A percentile compares a stretch with the other conserved stretches of the same genome.
phyloP scores from a whole-genome alignment of 2,329 filamentous ascomycete species.

The Penicillium sclerotiorum region DNA sequence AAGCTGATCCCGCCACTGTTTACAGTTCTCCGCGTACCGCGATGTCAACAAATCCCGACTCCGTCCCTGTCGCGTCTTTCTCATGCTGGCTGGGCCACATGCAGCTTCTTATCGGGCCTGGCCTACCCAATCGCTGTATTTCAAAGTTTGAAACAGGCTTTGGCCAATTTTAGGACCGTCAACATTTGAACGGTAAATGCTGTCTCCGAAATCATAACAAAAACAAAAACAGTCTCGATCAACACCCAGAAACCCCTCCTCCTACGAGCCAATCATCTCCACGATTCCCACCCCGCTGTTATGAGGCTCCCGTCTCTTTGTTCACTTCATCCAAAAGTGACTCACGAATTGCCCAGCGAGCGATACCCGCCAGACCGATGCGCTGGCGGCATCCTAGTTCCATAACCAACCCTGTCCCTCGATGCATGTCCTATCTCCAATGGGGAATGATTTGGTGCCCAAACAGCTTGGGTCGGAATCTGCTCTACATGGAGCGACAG shows the following conservation, averaged over 20 bases:
- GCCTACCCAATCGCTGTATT: too few relatives aligned
- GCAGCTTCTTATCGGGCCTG: too few relatives aligned
- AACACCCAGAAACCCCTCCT: constrained; percentile 47
- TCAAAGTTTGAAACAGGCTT: too few relatives aligned
- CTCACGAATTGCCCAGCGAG: constrained; percentile 41
- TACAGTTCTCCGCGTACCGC: too few relatives aligned
- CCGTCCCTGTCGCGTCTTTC: too few relatives aligned
- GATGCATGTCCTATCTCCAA: constrained; percentile 33
- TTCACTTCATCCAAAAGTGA: constrained; percentile 52
- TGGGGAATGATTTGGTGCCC: too few relatives aligned
- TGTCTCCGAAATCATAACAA: too few relatives aligned
- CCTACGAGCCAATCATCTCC: constrained; percentile 42
- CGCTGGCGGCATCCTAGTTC: constrained; percentile 28
- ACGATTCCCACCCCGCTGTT: constrained; percentile 52
- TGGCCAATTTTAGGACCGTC: too few relatives aligned
- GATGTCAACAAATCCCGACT: too few relatives aligned
- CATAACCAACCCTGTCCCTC: constrained; percentile 21
- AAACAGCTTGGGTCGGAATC: constrained; percentile 52
- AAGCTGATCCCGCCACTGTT: too few relatives aligned
- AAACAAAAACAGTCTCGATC: constrained; percentile 52
- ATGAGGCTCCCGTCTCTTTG: constrained; percentile 49
- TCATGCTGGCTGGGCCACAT: too few relatives aligned
- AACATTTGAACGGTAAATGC: too few relatives aligned
- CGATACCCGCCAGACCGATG: constrained; percentile 46
- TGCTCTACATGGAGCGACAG: constrained; percentile 50